These are phyloP conservation scores for Pholiota conissans DNA, from an alignment of 768 basidiomycete genomes.

Conservation along the genomic window DNA sequence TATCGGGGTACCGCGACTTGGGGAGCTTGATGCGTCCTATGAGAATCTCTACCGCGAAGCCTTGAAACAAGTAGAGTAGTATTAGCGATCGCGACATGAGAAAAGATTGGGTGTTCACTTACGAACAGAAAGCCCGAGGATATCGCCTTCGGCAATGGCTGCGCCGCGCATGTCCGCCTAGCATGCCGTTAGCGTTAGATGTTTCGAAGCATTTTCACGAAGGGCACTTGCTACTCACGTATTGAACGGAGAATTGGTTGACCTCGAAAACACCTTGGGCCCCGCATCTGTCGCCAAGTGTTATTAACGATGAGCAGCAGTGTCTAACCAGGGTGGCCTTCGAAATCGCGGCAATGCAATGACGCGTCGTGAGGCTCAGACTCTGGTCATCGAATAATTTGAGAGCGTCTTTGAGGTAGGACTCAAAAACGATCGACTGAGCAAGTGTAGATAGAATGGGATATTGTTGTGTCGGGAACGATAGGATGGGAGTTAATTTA, in stretches of 20 bases:
- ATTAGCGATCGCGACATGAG: not conserved
- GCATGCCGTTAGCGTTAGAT: not conserved
- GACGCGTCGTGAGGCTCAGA: slow-evolving; percentile 13
- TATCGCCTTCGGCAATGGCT: slow-evolving; percentile 8
- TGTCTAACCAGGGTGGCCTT: slow-evolving; percentile 15
- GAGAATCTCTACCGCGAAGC: slow-evolving; percentile 5
- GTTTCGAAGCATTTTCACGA: not conserved
- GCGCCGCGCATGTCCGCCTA: slow-evolving; percentile 10
- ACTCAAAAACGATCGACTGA: slow-evolving; percentile 34
- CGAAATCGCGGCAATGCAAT: slow-evolving; percentile 22
- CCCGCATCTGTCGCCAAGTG: slow-evolving; percentile 7
- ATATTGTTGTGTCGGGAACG: slow-evolving; percentile 40
- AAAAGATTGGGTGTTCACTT: not conserved
- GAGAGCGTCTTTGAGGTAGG: slow-evolving; percentile 25
- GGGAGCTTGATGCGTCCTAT: slow-evolving; percentile 21
- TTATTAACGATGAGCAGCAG: not conserved
- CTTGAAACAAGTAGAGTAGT: slow-evolving; percentile 10
- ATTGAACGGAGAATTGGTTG: slow-evolving; percentile 7
- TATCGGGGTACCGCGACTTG: slow-evolving; percentile 10
- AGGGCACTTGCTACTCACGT: slow-evolving; percentile 2
- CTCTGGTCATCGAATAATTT: slow-evolving; percentile 25
- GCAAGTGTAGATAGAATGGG: slow-evolving; percentile 37
- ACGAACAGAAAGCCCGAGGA: slow-evolving; percentile 8
- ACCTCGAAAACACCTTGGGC: slow-evolving; percentile 11
- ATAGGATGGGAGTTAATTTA: slow-evolving; percentile 25